Evolutionary conservation across 345 rosid species (phyloP).

Genomic region (Citrus mangshanensis): DNA sequence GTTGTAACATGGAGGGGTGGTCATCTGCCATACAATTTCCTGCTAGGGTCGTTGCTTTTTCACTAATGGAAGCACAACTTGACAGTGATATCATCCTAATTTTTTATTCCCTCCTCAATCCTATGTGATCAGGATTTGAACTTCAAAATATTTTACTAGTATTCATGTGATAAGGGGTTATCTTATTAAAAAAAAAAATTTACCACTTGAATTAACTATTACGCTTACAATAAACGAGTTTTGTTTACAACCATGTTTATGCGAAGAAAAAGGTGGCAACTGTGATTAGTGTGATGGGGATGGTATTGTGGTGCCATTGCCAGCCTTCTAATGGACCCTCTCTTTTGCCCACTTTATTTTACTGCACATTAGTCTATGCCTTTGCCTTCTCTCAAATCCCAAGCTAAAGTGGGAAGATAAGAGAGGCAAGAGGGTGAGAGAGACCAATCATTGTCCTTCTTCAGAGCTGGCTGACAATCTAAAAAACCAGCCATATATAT

Average conservation of each 20-base stretch:
- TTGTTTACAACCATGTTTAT: not conserved
- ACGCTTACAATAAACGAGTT: not conserved
- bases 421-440: slow-evolving; percentile 14
- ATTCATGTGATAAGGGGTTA: no score
- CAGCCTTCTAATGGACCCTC: slow-evolving; percentile 24
- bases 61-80: not conserved
- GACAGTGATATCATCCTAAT: slow-evolving; percentile 16
- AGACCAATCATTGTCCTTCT: slow-evolving; percentile 23
- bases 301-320: slow-evolving; percentile 11
- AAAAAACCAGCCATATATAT: no score
- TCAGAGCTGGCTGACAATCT: slow-evolving; percentile 10
- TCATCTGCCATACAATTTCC: slow-evolving; percentile 33
- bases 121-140: no score
- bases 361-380: slow-evolving; percentile 3
- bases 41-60: slow-evolving; percentile 19
- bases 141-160: no score
- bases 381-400: slow-evolving; percentile 8
- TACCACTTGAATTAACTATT: not conserved
- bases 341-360: slow-evolving; percentile 6
- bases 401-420: slow-evolving; percentile 19
- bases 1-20: slow-evolving; percentile 34
- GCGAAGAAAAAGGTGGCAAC: not conserved
- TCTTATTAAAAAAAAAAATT: not conserved
- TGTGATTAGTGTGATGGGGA: slow-evolving; percentile 1
- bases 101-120: no score